Evolutionary conservation across 2,329 filamentous ascomycete species (phyloP).

Genomic region (Hortaea werneckii): DNA sequence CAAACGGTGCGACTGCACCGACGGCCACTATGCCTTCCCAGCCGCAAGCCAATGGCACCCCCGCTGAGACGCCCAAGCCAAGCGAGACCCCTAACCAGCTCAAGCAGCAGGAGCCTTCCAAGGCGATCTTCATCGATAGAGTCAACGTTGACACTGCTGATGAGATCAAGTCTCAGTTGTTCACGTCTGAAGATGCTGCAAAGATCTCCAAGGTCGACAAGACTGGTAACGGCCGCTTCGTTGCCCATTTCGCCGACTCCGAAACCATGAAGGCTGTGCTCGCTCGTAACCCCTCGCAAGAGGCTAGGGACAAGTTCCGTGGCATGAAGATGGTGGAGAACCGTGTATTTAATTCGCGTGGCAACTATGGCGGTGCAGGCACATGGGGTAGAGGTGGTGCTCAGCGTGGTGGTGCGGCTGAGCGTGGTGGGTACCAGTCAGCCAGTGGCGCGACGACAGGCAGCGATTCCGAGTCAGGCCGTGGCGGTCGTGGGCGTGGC

Average conservation of each 20-base stretch:
- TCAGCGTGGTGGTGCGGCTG: constrained; percentile 48
- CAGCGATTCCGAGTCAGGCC: constrained; percentile 63
- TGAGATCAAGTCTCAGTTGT: constrained; percentile 63
- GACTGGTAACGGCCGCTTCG: constrained; percentile 70
- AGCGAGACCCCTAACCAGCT: constrained; percentile 43
- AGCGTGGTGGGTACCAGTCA: constrained; percentile 24
- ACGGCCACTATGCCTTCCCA: constrained; percentile 13
- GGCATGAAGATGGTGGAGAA: constrained; percentile 37
- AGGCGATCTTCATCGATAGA: constrained; percentile 71
- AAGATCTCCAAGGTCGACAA: constrained; percentile 64
- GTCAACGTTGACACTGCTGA: constrained; percentile 61
- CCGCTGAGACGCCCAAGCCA: constrained; percentile 23
- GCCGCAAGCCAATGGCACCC: constrained; percentile 42
- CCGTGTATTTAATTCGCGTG: constrained; percentile 49
- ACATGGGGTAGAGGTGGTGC: constrained; percentile 52
- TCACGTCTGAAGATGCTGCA: constrained; percentile 68
- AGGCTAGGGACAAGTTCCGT: constrained; percentile 53
- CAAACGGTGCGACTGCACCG: constrained; percentile 20
- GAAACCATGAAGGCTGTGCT: constrained; percentile 77
- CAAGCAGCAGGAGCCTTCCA: constrained; percentile 37
- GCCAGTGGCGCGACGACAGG: constrained; percentile 25
- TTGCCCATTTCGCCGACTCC: constrained; percentile 70
- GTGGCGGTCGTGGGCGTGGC: constrained; percentile 40
- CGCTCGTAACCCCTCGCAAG: constrained; percentile 62
- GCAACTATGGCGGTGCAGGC: constrained; percentile 41